Percentiles rank a stretch among this genome's conserved stretches.
Conservation (phyloP, 345 rosid species). For the Citrus hindsii region DNA sequence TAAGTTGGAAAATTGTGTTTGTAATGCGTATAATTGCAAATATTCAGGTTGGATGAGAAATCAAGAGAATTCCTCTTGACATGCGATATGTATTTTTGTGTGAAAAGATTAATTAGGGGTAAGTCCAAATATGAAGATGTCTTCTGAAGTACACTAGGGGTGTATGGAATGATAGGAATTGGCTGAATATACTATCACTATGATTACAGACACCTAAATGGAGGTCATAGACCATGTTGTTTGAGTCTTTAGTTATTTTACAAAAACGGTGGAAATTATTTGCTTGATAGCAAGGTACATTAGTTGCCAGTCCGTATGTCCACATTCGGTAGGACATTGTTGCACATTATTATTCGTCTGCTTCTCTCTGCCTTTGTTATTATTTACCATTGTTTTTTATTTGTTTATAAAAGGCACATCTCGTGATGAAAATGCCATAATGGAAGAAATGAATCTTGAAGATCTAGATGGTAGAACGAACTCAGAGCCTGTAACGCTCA, state of each 20-base stretch:
- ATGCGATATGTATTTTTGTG: neutral
- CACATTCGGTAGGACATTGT: neutral
- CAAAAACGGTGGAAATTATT: too few relatives aligned
- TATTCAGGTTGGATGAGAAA: neutral
- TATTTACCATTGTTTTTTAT: neutral
- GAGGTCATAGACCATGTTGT: neutral
- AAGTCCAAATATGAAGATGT: neutral
- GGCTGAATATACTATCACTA: neutral
- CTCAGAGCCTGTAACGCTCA: slow-evolving; percentile 19
- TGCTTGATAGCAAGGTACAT: neutral
- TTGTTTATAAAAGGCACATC: slow-evolving; percentile 28
- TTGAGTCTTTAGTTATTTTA: neutral
- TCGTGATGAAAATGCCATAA: slow-evolving; percentile 27
- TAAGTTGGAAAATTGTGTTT: neutral
- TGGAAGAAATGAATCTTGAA: slow-evolving; percentile 23
- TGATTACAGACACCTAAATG: neutral
- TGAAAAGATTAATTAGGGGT: neutral
- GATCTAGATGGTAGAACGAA: slow-evolving; percentile 22
- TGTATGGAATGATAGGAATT: neutral
- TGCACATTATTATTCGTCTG: neutral
- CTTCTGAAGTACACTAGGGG: neutral
- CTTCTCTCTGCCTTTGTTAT: neutral
- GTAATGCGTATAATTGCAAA: neutral
- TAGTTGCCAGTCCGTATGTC: neutral
- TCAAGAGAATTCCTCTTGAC: neutral